Evolutionary conservation across 2,329 filamentous ascomycete species (phyloP), one percentile per base, ranked within the genome.

Genomic region (Beauveria varroae): DNA sequence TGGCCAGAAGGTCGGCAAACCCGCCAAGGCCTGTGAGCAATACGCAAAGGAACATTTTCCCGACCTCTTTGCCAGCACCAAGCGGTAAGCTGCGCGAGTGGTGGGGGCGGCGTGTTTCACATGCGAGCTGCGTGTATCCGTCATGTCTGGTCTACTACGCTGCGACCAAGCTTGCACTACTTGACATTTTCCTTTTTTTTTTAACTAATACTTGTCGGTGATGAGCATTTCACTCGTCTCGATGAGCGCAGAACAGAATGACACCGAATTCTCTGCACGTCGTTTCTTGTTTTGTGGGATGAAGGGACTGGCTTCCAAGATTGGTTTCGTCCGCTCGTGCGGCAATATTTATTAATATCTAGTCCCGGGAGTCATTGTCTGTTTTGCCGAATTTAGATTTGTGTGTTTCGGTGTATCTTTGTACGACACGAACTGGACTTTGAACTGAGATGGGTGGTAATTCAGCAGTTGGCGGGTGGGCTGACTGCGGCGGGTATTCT

Each of bases 41-140:
- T 97, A 96, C 74, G 93, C 93, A 62, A 97, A 96, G 76, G 93
- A 98, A 74, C 90, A 98, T 75, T 96, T 96, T 70, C 84, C 85
- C 67, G 86, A 78, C 67, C 72, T 76, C 59, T 74, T 74, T 65
- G 64, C 70, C 63, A 76, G 71, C 57, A 67, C 69, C 61, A 76
- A 72, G 68, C 71, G 71, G 68, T 72, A 75, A 73, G 75, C 10
- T 20, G 26, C 10, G 22, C 8, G 16, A 22, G 30, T 7, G 47
- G 12, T 30, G 6, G 8, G 24, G 47, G 28, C 47, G 26, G 22
- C 47, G n/a, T 28, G 46, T n/a, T 30, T n/a, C 16, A 2, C 8
- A 26, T 18, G 24, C 14, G 24, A 28, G 28, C 16, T 4, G 28
- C 47, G 22, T 16, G 14, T n/a, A 3, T 30, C 14, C 28, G 4